Evolutionary conservation across 148 eudicot genomes (phyloP), one percentile per base, ranked within the genome.

Genomic region (Vaccinium darrowii): DNA sequence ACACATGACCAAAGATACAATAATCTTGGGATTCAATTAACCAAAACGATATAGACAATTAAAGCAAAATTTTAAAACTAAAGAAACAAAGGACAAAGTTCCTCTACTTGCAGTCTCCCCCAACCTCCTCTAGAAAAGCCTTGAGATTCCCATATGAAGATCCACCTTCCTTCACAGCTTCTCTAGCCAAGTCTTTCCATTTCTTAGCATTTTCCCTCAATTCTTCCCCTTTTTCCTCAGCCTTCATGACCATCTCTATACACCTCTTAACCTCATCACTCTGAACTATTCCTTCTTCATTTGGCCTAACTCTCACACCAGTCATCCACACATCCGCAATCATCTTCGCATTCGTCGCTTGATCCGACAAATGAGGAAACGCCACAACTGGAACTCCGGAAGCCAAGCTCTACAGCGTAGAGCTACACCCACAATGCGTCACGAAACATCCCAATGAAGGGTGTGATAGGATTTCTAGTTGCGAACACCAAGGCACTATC

Each of bases 341-440:
- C 13, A 93, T 79, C 87, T 90, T 93, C 13, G 94, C 92, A 58
- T 92, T 91, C 21, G 93, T 92, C 9, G 19, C 54, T 69, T 92
- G 96, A 23, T 93, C 94, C 5, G 85, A 84, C 89, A 90, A 90
- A 19, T 87, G 89, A 0, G 96, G 94, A 75, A 87, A 87, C 5
- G 75, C 90, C 69, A 93, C 91, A 83, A 92, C 81, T 4, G 94
- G 93, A 2, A 89, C 90, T 3, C 96, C 93, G 0, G 84, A 89
- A 10, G 85, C 77, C 25, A 92, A n/a, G 82, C 91, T 87, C 87
- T 93, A 94, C n/a, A 92, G 49, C 0, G 91, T 83, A 63, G 93
- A 93, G 81, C 91, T 93, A 93, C 96, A 93, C 1, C 96, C 96
- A 84, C 90, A 88, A 33, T 86, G 88, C 1, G 79, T 88, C 36